Percentiles rank a stretch among this genome's conserved stretches.
phyloP scores from a whole-genome alignment of 805 yeast species.

The Zygoascus ofunaensis region DNA sequence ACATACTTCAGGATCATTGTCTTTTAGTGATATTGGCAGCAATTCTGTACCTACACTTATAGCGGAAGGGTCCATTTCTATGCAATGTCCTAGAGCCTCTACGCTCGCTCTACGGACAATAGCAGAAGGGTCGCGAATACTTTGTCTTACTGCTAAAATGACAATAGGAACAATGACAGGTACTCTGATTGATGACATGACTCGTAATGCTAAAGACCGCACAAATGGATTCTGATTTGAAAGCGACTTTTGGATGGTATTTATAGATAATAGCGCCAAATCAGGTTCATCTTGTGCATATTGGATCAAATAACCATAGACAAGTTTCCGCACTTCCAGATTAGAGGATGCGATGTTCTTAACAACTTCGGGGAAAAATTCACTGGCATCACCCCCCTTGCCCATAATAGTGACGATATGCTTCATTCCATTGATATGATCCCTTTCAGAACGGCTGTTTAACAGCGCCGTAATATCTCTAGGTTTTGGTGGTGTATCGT shows the following conservation, averaged over 20 bases:
- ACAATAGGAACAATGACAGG: constrained; percentile 76
- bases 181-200: constrained; percentile 75
- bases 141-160: constrained; percentile 59
- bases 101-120: constrained; percentile 74
- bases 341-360: constrained; percentile 71
- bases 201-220: constrained; percentile 66
- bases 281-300: constrained; percentile 83
- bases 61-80: constrained; percentile 36
- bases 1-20: constrained; percentile 56
- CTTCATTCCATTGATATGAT: constrained; percentile 50
- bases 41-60: constrained; percentile 42
- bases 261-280: constrained; percentile 79
- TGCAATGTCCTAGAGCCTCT: constrained; percentile 56
- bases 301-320: constrained; percentile 60
- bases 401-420: constrained; percentile 34
- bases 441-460: constrained; percentile 61
- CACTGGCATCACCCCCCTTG: constrained; percentile 34
- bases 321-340: constrained; percentile 61
- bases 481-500: constrained; percentile 51
- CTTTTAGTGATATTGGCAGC: constrained; percentile 51
- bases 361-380: constrained; percentile 75
- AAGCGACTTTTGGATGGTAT: constrained; percentile 80
- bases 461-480: constrained; percentile 57
- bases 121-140: constrained; percentile 62
- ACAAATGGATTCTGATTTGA: constrained; percentile 58